Evolutionary conservation across 805 yeast species (phyloP).

Genomic region (Suhomyces prunicola): DNA sequence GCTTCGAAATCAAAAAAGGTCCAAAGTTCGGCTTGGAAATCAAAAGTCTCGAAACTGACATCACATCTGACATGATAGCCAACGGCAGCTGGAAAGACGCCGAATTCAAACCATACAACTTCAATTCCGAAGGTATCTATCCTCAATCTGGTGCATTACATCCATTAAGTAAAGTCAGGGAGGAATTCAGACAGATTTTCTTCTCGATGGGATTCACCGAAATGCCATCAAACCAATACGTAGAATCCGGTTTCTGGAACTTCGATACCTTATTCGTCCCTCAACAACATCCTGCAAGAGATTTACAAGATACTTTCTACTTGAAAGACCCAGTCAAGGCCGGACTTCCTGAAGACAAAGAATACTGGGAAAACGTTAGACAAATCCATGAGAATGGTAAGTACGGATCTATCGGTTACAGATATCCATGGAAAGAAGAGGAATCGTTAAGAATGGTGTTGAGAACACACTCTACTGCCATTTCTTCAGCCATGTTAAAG

Average conservation of each 20-base stretch:
- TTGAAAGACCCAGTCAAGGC: constrained; percentile 88
- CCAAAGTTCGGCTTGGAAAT: constrained; percentile 79
- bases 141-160: constrained; percentile 92
- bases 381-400: constrained; percentile 87
- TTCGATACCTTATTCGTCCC: constrained; percentile 96
- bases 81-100: constrained; percentile 79
- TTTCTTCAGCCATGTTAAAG: constrained; percentile 84
- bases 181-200: constrained; percentile 96
- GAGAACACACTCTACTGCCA: constrained; percentile 97
- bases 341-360: constrained; percentile 75
- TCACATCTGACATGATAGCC: constrained; percentile 88
- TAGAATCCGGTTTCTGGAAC: constrained; percentile 98
- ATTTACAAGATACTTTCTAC: constrained; percentile 96
- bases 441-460: constrained; percentile 90
- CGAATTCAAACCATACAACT: constrained; percentile 91
- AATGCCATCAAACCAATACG: constrained; percentile 98
- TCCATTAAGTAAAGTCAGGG: constrained; percentile 94
- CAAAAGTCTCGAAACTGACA: constrained; percentile 82
- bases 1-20: constrained; percentile 77
- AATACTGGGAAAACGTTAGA: constrained; percentile 74
- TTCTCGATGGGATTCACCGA: constrained; percentile 97
- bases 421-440: constrained; percentile 94
- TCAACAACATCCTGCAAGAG: constrained; percentile 99
- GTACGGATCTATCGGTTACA: constrained; percentile 93
- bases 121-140: constrained; percentile 87